Percentiles rank a stretch among this genome's conserved stretches.
Conservation (phyloP, 805 yeast species). For the Metschnikowia gelsemii region DNA sequence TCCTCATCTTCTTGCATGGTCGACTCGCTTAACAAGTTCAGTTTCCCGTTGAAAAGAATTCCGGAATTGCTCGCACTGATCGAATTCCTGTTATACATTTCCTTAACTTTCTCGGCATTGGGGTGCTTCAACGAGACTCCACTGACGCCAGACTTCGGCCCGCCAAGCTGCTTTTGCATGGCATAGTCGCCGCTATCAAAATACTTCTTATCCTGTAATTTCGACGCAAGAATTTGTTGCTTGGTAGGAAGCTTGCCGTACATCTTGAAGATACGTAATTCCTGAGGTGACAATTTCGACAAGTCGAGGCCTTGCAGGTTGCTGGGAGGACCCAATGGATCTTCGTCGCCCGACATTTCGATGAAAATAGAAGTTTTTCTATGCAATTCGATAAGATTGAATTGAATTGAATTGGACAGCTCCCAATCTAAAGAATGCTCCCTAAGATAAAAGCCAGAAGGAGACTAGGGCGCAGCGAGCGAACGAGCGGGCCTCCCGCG, state of each 20-base stretch:
- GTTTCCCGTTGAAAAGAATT: conserved; percentile 48
- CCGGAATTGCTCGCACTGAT: conserved; percentile 50
- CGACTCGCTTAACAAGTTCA: conserved; percentile 54
- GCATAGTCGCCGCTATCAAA: conserved; percentile 96
- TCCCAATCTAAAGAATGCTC: no score
- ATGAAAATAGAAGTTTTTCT: no score
- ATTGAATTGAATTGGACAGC: no score
- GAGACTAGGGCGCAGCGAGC: conserved; percentile 2
- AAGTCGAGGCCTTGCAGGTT: conserved; percentile 50
- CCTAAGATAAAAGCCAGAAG: conserved; percentile 3
- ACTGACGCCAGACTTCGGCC: conserved; percentile 31
- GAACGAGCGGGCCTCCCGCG: background rate
- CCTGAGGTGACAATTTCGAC: conserved; percentile 70
- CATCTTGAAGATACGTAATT: conserved; percentile 69
- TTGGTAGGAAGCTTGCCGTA: conserved; percentile 86
- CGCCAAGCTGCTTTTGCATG: conserved; percentile 53
- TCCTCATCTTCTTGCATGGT: conserved; percentile 25
- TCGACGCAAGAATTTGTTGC: conserved; percentile 70
- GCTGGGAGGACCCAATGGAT: conserved; percentile 50
- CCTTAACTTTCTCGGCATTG: conserved; percentile 57
- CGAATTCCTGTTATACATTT: conserved; percentile 56
- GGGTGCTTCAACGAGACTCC: conserved; percentile 48
- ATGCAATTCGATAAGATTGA: no score
- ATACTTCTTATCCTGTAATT: conserved; percentile 83
- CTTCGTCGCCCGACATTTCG: conserved; percentile 39